Evolutionary conservation across 2,329 filamentous ascomycete genomes (phyloP), one percentile per base, ranked within the genome.

Genomic region (Aureobasidium sp.): DNA sequence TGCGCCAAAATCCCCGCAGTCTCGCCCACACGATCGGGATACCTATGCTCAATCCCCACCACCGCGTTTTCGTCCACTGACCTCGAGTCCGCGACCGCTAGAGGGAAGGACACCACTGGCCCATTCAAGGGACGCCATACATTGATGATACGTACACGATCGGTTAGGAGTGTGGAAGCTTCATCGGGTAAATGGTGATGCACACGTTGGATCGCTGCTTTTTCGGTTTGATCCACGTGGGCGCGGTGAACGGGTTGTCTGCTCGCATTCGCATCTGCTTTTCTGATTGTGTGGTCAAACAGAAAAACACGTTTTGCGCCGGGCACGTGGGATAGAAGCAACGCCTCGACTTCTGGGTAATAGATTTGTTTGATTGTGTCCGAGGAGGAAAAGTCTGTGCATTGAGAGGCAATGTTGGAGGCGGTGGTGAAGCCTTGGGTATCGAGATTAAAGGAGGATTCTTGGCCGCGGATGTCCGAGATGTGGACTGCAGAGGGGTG

Each of bases 281-380:
- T 84, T n/a, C 91, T 87, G 72, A 96, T 84, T 8, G 91, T 96
- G 77, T 96, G 89, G 78, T 96, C 91, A 76, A 96, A 96, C 71
- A 96, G 77, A 67, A 90, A 78, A 34, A 96, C 79, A 5, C 81
- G 80, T 62, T 83, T 80, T 29, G 84, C 81, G 59, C 87, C 89
- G 0, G 87, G 85, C 17, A 95, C 79, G 62, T 84, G 74, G 15
- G 84, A 76, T 2, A 91, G 77, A 0, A 97, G 78, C 29, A 96
- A 77, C 53, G 81, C 73, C 75, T 92, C 87, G 9, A 96, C 84
- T 72, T 96, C 91, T 0, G 90, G 88, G 77, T 97, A 97, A 79
- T 96, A 97, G 60, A 85, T 81, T 1, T 76, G 69, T 69, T 83
- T 76, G 74, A 97, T 89, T 64, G 83, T 84, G 12, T 80, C 83